A percentile compares a stretch with the other conserved stretches of the same genome.
These are phyloP conservation scores for Phytopythium ostracodes DNA, from an alignment of 352 stramenopile genomes.

Conservation along the genomic window DNA sequence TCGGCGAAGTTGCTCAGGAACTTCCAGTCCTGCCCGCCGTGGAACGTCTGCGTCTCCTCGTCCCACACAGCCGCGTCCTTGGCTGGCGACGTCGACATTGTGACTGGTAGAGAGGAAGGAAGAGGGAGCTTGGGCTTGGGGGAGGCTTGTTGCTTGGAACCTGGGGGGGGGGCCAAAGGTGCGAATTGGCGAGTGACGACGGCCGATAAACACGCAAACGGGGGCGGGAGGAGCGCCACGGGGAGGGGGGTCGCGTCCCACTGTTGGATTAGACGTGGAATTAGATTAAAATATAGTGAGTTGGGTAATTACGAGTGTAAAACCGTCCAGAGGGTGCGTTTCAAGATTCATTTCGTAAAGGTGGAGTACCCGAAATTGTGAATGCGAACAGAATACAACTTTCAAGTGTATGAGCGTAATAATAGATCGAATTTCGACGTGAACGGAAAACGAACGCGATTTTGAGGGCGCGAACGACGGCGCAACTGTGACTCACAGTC, in stretches of 20 bases:
- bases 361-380: neutral
- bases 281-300: neutral
- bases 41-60: slow-evolving; percentile 85
- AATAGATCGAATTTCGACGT: no score
- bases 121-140: neutral
- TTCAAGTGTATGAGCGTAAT: neutral
- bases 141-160: neutral
- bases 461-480: no score
- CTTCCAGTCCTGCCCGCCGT: slow-evolving; percentile 90
- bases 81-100: slow-evolving; percentile 11
- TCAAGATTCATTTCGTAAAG: neutral
- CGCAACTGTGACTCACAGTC: no score
- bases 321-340: neutral
- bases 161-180: neutral
- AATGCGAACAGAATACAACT: neutral
- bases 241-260: slow-evolving; percentile 3
- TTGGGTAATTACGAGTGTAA: neutral
- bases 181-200: slow-evolving; percentile 7
- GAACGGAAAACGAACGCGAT: no score
- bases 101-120: neutral
- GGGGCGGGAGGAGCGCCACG: neutral
- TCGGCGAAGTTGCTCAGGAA: slow-evolving; percentile 87
- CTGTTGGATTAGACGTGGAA: neutral
- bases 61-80: slow-evolving; percentile 56
- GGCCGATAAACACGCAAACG: slow-evolving; percentile 2